Conservation (phyloP, 2,329 filamentous ascomycete genomes). For the Aspergillus novoparasiticus region DNA sequence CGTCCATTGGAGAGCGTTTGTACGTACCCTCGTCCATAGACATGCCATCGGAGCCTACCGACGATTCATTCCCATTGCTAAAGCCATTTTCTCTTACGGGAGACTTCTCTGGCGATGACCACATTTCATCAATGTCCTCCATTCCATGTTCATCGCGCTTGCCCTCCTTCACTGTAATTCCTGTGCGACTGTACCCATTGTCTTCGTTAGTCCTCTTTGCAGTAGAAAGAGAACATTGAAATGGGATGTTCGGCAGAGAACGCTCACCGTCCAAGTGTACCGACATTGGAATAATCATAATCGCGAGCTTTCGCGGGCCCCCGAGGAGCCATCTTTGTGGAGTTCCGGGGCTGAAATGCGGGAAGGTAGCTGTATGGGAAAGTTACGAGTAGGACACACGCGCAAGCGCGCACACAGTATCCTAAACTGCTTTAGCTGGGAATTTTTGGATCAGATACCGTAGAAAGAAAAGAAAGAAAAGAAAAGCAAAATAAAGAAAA, state of each 20-base stretch:
- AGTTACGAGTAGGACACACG: not conserved
- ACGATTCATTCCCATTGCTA: slow-evolving; percentile 43
- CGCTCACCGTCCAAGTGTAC: slow-evolving; percentile 49
- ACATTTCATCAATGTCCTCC: slow-evolving; percentile 82
- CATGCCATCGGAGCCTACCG: slow-evolving; percentile 61
- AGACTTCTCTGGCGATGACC: slow-evolving; percentile 81
- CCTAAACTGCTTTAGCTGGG: not conserved
- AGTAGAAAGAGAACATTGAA: slow-evolving; percentile 10
- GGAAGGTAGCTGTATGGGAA: slow-evolving; percentile 3
- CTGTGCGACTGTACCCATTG: slow-evolving; percentile 72
- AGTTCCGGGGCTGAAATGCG: slow-evolving; percentile 17
- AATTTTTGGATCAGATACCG: not conserved
- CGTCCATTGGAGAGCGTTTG: slow-evolving; percentile 1
- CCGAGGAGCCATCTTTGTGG: slow-evolving; percentile 40
- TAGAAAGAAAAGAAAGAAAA: not conserved
- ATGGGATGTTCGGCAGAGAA: not conserved
- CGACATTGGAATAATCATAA: slow-evolving; percentile 52
- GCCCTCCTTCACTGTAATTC: slow-evolving; percentile 77
- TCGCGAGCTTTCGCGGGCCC: slow-evolving; percentile 46
- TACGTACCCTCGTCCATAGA: slow-evolving; percentile 64
- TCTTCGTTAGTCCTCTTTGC: slow-evolving; percentile 17
- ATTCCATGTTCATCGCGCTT: slow-evolving; percentile 89
- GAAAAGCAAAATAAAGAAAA: not conserved
- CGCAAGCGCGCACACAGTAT: not conserved
- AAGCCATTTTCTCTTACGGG: slow-evolving; percentile 40